These are phyloP conservation scores for Psilocybe subaeruginosa DNA, from an alignment of 768 basidiomycete genomes.

Conservation along the genomic window DNA sequence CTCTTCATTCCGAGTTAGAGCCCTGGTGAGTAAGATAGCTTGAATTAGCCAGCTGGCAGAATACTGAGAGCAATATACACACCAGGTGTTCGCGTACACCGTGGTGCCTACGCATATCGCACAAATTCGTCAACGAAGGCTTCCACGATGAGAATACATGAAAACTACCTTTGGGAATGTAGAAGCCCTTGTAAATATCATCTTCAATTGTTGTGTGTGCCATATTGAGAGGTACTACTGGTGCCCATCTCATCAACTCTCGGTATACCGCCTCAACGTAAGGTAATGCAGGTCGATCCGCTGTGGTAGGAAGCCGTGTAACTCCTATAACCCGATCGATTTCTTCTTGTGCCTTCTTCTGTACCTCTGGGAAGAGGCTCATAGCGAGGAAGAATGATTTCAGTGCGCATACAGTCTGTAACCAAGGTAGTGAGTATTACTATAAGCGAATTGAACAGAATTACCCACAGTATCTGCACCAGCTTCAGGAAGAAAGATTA, in stretches of 20 bases:
- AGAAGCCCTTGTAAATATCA: conserved; percentile 31
- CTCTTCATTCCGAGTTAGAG: conserved; percentile 26
- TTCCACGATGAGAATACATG: neutral
- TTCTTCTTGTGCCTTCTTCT: conserved; percentile 35
- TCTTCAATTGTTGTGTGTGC: conserved; percentile 27
- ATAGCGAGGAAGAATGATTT: conserved; percentile 32
- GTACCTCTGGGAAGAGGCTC: conserved; percentile 31
- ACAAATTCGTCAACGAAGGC: neutral
- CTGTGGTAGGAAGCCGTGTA: conserved; percentile 28
- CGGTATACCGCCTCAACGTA: conserved; percentile 25
- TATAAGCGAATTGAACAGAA: neutral
- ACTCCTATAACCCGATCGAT: conserved; percentile 32
- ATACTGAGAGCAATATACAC: neutral
- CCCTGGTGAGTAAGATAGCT: conserved; percentile 11
- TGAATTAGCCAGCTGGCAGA: neutral
- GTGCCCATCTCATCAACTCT: conserved; percentile 26
- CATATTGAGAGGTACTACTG: conserved; percentile 20
- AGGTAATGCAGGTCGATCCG: conserved; percentile 29
- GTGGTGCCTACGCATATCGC: conserved; percentile 10
- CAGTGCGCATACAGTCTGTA: conserved; percentile 15
- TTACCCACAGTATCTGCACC: conserved; percentile 19
- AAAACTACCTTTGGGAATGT: conserved; percentile 27
- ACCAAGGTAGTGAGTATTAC: neutral
- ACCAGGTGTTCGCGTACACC: conserved; percentile 23
- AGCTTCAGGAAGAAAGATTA: conserved; percentile 7